Conservation (phyloP, 331 rosid genomes). For the Malus hybrid region DNA sequence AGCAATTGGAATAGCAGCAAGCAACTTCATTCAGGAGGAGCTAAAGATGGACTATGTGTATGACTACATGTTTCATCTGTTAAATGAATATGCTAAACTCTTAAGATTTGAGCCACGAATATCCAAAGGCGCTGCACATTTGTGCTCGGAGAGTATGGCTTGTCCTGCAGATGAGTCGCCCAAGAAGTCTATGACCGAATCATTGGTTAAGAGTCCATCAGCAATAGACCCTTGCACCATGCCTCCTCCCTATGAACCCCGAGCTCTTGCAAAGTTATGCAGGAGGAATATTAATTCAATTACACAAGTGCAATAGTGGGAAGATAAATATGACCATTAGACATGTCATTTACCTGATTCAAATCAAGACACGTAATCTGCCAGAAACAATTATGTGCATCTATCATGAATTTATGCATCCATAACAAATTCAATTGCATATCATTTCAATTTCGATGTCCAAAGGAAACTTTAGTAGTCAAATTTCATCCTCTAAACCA, state of each 20-base stretch:
- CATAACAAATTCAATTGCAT: too few relatives aligned
- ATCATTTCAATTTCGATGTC: too few relatives aligned
- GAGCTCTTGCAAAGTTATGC: conserved; percentile 6
- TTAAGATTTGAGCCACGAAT: conserved; percentile 34
- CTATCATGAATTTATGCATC: too few relatives aligned
- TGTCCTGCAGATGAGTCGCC: conserved; percentile 22
- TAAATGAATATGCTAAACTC: conserved; percentile 48
- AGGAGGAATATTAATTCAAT: conserved; percentile 33
- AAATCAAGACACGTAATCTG: too few relatives aligned
- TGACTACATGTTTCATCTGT: conserved; percentile 59
- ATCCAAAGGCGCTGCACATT: conserved; percentile 39
- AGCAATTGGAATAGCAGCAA: conserved; percentile 47
- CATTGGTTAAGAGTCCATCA: conserved; percentile 41
- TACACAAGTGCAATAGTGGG: conserved; percentile 52
- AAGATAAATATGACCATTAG: too few relatives aligned
- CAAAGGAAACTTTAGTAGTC: too few relatives aligned
- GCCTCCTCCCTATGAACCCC: conserved; percentile 48
- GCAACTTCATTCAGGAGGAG: conserved; percentile 47
- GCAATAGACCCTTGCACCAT: conserved; percentile 39
- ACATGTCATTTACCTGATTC: too few relatives aligned
- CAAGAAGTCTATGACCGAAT: conserved; percentile 48
- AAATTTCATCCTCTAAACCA: too few relatives aligned
- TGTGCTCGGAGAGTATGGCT: conserved; percentile 44
- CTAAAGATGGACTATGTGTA: conserved; percentile 61
- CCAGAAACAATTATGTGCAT: too few relatives aligned